Percentiles rank a stretch among this genome's conserved stretches.
Evolutionary conservation across 2,329 filamentous ascomycete genomes (phyloP).

Genomic region (Hypoxylon sp.): DNA sequence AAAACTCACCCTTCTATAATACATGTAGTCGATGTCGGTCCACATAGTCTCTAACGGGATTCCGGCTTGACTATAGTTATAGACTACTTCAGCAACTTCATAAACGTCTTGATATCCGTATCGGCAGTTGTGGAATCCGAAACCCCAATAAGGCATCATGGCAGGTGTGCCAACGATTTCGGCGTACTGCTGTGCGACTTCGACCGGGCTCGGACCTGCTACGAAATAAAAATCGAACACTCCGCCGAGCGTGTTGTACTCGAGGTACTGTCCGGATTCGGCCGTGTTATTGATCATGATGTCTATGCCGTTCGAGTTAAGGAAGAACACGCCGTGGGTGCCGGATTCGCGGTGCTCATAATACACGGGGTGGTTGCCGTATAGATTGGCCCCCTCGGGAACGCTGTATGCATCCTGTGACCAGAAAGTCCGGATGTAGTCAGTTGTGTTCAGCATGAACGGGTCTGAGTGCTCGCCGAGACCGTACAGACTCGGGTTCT

Average conservation of each 20-base stretch:
- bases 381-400: constrained; percentile 75
- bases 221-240: constrained; percentile 81
- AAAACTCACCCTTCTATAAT: constrained; percentile 60
- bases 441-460: constrained; percentile 76
- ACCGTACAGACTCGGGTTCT: constrained; percentile 80
- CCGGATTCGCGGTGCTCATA: constrained; percentile 75
- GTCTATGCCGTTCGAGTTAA: constrained; percentile 84
- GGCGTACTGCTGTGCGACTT: constrained; percentile 72
- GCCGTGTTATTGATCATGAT: constrained; percentile 77
- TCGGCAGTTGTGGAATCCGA: constrained; percentile 74
- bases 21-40: constrained; percentile 76
- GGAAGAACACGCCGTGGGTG: constrained; percentile 76
- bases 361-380: constrained; percentile 82
- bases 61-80: constrained; percentile 74
- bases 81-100: constrained; percentile 76
- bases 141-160: constrained; percentile 76
- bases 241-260: constrained; percentile 85
- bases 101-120: constrained; percentile 77
- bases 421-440: constrained; percentile 80
- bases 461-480: constrained; percentile 83
- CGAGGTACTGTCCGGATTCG: constrained; percentile 75
- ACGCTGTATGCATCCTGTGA: constrained; percentile 76
- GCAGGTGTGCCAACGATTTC: constrained; percentile 69
- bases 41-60: constrained; percentile 81
- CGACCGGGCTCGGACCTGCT: constrained; percentile 70